These are phyloP conservation scores for Yueomyces sinensis DNA, from an alignment of 805 yeast species.

Conservation along the genomic window DNA sequence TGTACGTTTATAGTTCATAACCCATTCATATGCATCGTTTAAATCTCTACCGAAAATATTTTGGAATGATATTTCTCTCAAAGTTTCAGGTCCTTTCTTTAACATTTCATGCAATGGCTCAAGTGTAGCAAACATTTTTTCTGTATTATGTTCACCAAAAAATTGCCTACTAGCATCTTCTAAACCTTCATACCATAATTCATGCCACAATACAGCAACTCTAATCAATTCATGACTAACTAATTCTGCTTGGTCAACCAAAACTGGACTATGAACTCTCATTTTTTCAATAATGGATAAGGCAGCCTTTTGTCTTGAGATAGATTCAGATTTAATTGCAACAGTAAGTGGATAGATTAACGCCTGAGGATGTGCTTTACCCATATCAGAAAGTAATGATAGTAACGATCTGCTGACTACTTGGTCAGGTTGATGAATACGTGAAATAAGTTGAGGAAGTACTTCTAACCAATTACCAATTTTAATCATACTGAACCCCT, in stretches of 20 bases:
- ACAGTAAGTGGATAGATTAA: constrained; percentile 90
- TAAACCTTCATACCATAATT: constrained; percentile 93
- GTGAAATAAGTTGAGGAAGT: constrained; percentile 87
- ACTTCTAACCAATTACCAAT: constrained; percentile 94
- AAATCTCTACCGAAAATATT: constrained; percentile 90
- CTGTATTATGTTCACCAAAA: constrained; percentile 90
- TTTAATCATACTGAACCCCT: constrained; percentile 80
- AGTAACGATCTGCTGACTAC: constrained; percentile 69
- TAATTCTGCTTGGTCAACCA: constrained; percentile 85
- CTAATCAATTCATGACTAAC: constrained; percentile 90
- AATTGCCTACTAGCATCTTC: constrained; percentile 92
- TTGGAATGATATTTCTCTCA: constrained; percentile 84
- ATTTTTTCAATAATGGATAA: constrained; percentile 80
- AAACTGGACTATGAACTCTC: constrained; percentile 70
- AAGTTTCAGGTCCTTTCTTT: constrained; percentile 79
- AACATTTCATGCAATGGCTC: constrained; percentile 82
- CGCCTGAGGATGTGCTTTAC: constrained; percentile 95
- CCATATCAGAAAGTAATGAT: constrained; percentile 72
- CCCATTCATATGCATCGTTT: constrained; percentile 89
- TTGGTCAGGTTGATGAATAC: constrained; percentile 90
- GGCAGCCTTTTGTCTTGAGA: constrained; percentile 85
- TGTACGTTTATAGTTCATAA: constrained; percentile 68
- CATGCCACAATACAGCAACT: constrained; percentile 95
- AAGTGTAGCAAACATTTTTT: constrained; percentile 82
- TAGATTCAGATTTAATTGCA: constrained; percentile 87